Conservation (phyloP, 176 grass and related monocot genomes). For the Zizania latifolia region DNA sequence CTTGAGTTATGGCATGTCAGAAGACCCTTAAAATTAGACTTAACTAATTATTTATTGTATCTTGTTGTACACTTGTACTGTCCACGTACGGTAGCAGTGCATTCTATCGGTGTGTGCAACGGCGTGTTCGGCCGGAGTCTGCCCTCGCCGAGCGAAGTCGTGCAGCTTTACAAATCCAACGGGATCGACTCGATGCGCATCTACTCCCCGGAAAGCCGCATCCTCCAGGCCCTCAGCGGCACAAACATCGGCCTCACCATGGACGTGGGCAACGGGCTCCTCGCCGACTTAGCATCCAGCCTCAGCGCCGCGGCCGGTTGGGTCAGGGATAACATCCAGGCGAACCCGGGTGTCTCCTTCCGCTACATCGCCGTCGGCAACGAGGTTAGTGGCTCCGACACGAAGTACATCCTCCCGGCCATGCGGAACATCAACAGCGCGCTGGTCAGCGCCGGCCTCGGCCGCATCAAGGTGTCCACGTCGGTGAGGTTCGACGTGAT, state of each 20-base stretch:
- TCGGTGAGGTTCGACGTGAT: conserved; percentile 26
- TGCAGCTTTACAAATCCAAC: conserved; percentile 36
- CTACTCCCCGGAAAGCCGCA: conserved; percentile 20
- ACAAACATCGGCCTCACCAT: conserved; percentile 40
- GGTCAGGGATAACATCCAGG: conserved; percentile 43
- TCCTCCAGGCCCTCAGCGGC: conserved; percentile 37
- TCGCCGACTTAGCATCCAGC: conserved; percentile 25
- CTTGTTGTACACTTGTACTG: not conserved
- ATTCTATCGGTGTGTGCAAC: conserved; percentile 54
- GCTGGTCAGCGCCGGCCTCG: conserved; percentile 27
- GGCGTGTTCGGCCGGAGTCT: conserved; percentile 29
- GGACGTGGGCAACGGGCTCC: conserved; percentile 23
- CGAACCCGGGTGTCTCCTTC: conserved; percentile 31
- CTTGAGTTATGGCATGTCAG: too few species aligned
- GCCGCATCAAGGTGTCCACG: conserved; percentile 50
- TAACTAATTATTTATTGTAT: not conserved
- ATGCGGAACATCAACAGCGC: conserved; percentile 54
- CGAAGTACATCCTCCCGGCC: conserved; percentile 43
- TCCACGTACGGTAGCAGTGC: conserved; percentile 18
- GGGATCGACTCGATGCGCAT: conserved; percentile 40
- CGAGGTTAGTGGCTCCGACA: conserved; percentile 18
- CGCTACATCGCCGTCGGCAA: conserved; percentile 58
- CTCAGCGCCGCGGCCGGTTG: conserved; percentile 23
- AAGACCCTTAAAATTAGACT: not conserved
- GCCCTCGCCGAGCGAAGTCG: conserved; percentile 23